phyloP scores from a whole-genome alignment of 1,284 basidiomycete species.

The Ustilago curta region DNA sequence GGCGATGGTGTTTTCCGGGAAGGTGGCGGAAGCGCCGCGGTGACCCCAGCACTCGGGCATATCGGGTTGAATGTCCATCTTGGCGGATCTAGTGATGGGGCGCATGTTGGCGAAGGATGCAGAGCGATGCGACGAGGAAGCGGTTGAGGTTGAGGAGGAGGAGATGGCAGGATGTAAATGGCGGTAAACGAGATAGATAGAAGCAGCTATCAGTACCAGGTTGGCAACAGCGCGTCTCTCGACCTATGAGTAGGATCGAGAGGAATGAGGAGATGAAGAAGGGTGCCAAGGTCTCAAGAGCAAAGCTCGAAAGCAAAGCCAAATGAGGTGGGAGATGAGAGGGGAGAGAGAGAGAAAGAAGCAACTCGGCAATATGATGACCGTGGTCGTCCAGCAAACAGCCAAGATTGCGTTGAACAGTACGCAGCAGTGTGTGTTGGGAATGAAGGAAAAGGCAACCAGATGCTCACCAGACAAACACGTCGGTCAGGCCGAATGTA shows the following conservation, averaged over 20 bases:
- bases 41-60: constrained; percentile 67
- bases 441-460: background rate
- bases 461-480: constrained; percentile 18
- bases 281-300: constrained; percentile 13
- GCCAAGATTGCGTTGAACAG: background rate
- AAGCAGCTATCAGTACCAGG: constrained; percentile 37
- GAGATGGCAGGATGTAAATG: constrained; percentile 5
- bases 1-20: constrained; percentile 68
- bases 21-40: constrained; percentile 68
- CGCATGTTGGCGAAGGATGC: constrained; percentile 40
- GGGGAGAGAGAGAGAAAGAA: background rate
- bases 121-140: constrained; percentile 1
- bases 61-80: constrained; percentile 45
- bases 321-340: constrained; percentile 1
- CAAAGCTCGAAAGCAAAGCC: constrained; percentile 1
- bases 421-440: constrained; percentile 3
- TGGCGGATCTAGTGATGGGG: constrained; percentile 58
- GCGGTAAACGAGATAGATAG: constrained; percentile 33
- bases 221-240: constrained; percentile 17
- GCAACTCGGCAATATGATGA: background rate
- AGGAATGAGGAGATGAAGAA: constrained; percentile 1
- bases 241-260: constrained; percentile 16
- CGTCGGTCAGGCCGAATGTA: constrained; percentile 13
- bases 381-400: background rate
- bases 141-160: constrained; percentile 1